Percentiles rank a stretch among this genome's conserved stretches.
Conservation (phyloP, 1,284 basidiomycete genomes). For the Filobasidium uniguttulatum region DNA sequence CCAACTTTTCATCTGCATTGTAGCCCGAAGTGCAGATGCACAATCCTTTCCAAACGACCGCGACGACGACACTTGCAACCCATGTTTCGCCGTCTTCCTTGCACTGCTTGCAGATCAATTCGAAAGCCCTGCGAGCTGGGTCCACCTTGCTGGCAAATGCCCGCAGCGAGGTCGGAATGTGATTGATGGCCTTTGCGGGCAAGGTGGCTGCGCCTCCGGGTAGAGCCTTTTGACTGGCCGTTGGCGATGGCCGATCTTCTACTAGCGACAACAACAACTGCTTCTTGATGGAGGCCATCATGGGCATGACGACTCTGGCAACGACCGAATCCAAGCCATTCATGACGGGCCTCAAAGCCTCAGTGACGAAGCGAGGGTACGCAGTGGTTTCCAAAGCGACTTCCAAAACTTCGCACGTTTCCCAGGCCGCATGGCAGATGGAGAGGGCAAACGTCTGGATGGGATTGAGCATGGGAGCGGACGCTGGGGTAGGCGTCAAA, state of each 20-base stretch:
- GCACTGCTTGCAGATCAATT: conserved; percentile 31
- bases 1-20: neutral
- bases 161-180: conserved; percentile 30
- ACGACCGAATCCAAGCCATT: conserved; percentile 42
- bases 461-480: conserved; percentile 27
- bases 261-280: conserved; percentile 30
- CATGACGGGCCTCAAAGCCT: conserved; percentile 47
- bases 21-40: conserved; percentile 19
- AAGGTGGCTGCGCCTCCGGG: conserved; percentile 6
- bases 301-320: conserved; percentile 35
- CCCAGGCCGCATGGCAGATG: conserved; percentile 37
- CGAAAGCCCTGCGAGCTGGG: conserved; percentile 30
- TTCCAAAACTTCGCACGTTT: conserved; percentile 36
- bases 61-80: conserved; percentile 35
- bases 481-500: conserved; percentile 14
- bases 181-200: conserved; percentile 22
- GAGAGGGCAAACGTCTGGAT: conserved; percentile 33
- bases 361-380: conserved; percentile 40
- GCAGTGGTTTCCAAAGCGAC: conserved; percentile 30
- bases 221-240: conserved; percentile 20
- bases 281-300: conserved; percentile 30
- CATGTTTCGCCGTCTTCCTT: conserved; percentile 37
- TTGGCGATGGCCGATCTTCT: conserved; percentile 22
- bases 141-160: conserved; percentile 36
- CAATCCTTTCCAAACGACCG: conserved; percentile 37